These are phyloP conservation scores for Solanum sejunctum DNA, from an alignment of 257 asterid genomes.

Conservation along the genomic window DNA sequence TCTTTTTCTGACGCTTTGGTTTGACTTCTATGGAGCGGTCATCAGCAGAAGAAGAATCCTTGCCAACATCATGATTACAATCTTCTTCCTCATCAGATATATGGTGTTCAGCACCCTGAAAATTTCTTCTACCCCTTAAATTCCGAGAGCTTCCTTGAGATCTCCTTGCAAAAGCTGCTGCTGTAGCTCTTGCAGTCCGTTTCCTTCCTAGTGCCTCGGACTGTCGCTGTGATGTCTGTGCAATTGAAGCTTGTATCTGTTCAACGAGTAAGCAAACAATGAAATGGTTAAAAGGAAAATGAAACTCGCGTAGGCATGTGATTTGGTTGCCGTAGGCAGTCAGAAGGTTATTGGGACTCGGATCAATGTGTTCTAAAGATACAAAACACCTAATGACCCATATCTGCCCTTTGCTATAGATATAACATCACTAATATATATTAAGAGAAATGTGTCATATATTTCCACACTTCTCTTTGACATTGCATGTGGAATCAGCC, in stretches of 20 bases:
- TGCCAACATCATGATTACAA: conserved; percentile 60
- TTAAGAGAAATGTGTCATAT: not conserved
- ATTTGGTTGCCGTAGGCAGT: not conserved
- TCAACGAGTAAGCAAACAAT: not conserved
- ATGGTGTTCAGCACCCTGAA: conserved; percentile 42
- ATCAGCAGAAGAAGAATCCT: conserved; percentile 82
- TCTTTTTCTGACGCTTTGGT: conserved; percentile 59
- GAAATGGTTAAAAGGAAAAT: conserved; percentile 3
- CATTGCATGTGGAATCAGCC: not conserved
- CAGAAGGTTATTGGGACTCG: not conserved
- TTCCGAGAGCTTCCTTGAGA: conserved; percentile 48
- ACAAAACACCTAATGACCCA: not conserved
- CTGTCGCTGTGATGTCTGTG: conserved; percentile 82
- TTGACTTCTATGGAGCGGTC: conserved; percentile 58
- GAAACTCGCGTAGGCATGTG: not conserved
- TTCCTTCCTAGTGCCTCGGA: conserved; percentile 92
- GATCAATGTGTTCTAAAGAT: not conserved
- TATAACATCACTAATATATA: not conserved
- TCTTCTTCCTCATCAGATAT: conserved; percentile 85
- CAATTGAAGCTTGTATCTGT: conserved; percentile 92
- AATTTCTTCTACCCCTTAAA: conserved; percentile 57
- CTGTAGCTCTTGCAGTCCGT: conserved; percentile 48
- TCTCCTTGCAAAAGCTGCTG: conserved; percentile 48
- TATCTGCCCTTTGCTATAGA: not conserved
- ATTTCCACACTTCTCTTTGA: not conserved